A percentile compares a stretch with the other conserved stretches of the same genome.
These are phyloP conservation scores for Bombardia bombarda DNA, from an alignment of 495 filamentous ascomycete genomes.

Conservation along the genomic window DNA sequence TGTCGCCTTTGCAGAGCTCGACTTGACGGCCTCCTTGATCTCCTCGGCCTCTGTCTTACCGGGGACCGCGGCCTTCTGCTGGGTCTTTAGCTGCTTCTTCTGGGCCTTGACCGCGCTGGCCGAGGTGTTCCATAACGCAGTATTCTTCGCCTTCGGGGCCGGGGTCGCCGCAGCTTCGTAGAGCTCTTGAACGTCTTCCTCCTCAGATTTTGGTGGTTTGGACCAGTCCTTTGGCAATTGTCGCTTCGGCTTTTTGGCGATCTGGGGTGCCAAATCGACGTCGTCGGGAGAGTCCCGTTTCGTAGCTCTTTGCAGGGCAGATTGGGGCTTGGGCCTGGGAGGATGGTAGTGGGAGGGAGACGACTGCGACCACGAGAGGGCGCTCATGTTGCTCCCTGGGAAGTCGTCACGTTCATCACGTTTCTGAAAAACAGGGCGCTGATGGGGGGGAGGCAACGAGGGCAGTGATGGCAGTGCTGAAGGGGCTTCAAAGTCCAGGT, in stretches of 20 bases:
- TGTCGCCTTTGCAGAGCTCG: constrained; percentile 36
- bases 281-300: constrained; percentile 29
- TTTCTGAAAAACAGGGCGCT: neutral
- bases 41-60: constrained; percentile 22
- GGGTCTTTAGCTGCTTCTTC: constrained; percentile 65
- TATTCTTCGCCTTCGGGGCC: constrained; percentile 28
- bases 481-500: constrained; percentile 50
- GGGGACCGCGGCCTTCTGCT: constrained; percentile 38
- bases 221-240: constrained; percentile 22
- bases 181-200: constrained; percentile 26
- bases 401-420: constrained; percentile 2
- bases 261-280: constrained; percentile 10
- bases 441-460: neutral
- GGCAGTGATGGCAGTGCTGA: constrained; percentile 32
- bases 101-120: constrained; percentile 75
- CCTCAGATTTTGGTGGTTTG: constrained; percentile 3
- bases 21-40: constrained; percentile 22
- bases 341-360: constrained; percentile 22
- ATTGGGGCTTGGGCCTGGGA: constrained; percentile 5
- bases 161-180: constrained; percentile 15
- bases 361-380: constrained; percentile 23
- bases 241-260: constrained; percentile 24
- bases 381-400: constrained; percentile 11
- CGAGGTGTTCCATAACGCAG: constrained; percentile 67
- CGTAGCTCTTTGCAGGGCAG: constrained; percentile 4